These are phyloP conservation scores for Tylopilus subfusipes DNA, from an alignment of 768 basidiomycete species.

Conservation along the genomic window DNA sequence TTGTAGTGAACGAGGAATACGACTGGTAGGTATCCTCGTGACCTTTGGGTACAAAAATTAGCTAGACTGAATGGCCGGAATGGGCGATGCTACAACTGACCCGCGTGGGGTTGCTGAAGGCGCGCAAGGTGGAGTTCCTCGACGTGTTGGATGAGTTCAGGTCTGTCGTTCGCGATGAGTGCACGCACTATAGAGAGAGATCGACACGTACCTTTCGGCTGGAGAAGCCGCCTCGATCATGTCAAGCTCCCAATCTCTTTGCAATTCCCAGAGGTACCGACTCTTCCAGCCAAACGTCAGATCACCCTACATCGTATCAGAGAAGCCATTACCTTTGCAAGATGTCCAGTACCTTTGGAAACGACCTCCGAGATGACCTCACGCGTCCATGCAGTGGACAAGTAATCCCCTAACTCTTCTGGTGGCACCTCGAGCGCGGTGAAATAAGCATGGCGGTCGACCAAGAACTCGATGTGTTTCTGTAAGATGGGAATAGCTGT, in stretches of 20 bases:
- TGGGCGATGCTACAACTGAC: slow-evolving; percentile 35
- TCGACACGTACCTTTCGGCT: slow-evolving; percentile 42
- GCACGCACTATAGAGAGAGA: neutral
- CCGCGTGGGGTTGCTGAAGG: slow-evolving; percentile 72
- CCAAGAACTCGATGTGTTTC: slow-evolving; percentile 62
- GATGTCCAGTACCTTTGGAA: slow-evolving; percentile 53
- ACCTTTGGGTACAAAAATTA: slow-evolving; percentile 41
- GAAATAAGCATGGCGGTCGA: slow-evolving; percentile 37
- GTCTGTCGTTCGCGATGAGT: slow-evolving; percentile 30
- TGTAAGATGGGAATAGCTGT: slow-evolving; percentile 73
- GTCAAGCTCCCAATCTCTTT: slow-evolving; percentile 73
- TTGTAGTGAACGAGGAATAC: slow-evolving; percentile 88
- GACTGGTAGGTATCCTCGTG: slow-evolving; percentile 77
- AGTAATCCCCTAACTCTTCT: slow-evolving; percentile 52
- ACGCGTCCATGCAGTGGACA: slow-evolving; percentile 62
- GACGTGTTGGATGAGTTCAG: slow-evolving; percentile 44
- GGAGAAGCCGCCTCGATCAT: slow-evolving; percentile 47
- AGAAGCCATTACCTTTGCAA: slow-evolving; percentile 51
- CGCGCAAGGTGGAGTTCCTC: slow-evolving; percentile 61
- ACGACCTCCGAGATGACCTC: slow-evolving; percentile 52
- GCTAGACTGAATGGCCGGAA: neutral
- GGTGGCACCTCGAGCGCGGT: slow-evolving; percentile 39
- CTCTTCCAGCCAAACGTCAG: slow-evolving; percentile 45
- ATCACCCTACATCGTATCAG: slow-evolving; percentile 3
- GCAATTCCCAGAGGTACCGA: slow-evolving; percentile 64